A percentile compares a stretch with the other conserved stretches of the same genome.
These are phyloP conservation scores for Lenwebbia sp. DNA, from an alignment of 345 rosid genomes.

Conservation along the genomic window DNA sequence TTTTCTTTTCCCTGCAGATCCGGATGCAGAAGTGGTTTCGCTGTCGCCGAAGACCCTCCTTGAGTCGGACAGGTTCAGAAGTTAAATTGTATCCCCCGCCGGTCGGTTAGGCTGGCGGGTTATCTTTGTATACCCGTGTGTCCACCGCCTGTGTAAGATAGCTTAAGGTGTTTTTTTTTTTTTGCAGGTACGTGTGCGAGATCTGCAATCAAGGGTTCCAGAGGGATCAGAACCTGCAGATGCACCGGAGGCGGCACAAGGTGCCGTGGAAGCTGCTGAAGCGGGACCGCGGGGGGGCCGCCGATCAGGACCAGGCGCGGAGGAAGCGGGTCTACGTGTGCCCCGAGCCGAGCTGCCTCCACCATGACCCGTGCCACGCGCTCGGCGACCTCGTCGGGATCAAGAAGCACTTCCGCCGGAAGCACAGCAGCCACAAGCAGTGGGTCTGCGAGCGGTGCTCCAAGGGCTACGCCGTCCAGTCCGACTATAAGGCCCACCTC, in stretches of 20 bases:
- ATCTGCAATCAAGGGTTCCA: conserved; percentile 97
- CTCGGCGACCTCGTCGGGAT: conserved; percentile 94
- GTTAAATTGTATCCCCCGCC: not conserved
- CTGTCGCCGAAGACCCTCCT: conserved; percentile 79
- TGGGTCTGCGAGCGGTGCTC: conserved; percentile 94
- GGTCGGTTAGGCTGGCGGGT: not conserved
- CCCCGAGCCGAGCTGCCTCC: conserved; percentile 87
- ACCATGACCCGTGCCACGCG: conserved; percentile 89
- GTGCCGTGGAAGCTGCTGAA: conserved; percentile 95
- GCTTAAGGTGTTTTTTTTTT: not conserved
- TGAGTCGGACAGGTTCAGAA: conserved; percentile 55
- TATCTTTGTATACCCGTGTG: not conserved
- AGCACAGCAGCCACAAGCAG: conserved; percentile 82
- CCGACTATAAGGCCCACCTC: conserved; percentile 95
- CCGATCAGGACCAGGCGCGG: conserved; percentile 21
- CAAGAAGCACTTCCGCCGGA: conserved; percentile 87
- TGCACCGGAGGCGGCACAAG: conserved; percentile 92
- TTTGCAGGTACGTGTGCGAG: conserved; percentile 62
- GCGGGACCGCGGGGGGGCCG: conserved; percentile 22
- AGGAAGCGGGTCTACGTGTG: conserved; percentile 78
- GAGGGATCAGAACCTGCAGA: conserved; percentile 93
- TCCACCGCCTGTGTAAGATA: not conserved
- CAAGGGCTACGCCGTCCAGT: conserved; percentile 91
- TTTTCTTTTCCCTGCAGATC: conserved; percentile 34
- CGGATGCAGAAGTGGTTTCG: conserved; percentile 89